phyloP scores from a whole-genome alignment of 768 basidiomycete species.

The Pisolithus marmoratus region DNA sequence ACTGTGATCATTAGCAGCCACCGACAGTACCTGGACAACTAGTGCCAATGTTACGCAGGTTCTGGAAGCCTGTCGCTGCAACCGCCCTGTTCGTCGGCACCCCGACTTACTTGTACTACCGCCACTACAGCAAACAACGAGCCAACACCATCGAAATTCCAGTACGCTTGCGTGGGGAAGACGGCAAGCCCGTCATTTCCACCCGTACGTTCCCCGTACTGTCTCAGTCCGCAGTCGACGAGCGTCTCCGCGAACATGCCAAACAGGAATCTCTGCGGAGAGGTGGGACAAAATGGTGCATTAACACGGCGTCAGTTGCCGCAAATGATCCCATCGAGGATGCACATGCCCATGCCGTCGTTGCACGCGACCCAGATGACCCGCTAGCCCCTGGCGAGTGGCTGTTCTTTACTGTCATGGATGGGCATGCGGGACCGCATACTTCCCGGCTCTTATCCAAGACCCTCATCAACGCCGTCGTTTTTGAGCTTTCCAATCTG shows the following conservation, averaged over 20 bases:
- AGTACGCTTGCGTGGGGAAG: conserved; percentile 46
- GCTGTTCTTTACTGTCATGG: conserved; percentile 85
- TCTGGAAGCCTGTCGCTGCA: conserved; percentile 65
- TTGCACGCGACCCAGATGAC: conserved; percentile 58
- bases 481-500: conserved; percentile 63
- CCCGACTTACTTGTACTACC: conserved; percentile 57
- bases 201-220: conserved; percentile 51
- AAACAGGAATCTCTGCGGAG: conserved; percentile 43
- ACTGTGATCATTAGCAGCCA: no score
- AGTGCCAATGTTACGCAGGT: conserved; percentile 54
- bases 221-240: conserved; percentile 48
- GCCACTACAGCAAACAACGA: conserved; percentile 24
- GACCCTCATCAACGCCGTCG: conserved; percentile 78
- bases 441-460: conserved; percentile 83
- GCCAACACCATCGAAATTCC: conserved; percentile 53
- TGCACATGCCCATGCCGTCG: conserved; percentile 64
- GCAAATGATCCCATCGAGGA: conserved; percentile 95
- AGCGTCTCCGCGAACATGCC: conserved; percentile 52
- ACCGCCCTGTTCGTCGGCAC: conserved; percentile 47
- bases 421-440: conserved; percentile 80
- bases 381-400: conserved; percentile 61
- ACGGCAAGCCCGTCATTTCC: conserved; percentile 55
- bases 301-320: conserved; percentile 71
- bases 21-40: neutral
- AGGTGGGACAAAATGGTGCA: conserved; percentile 61